phyloP scores from a whole-genome alignment of 257 asterid species.

The Solanum peruvianum region DNA sequence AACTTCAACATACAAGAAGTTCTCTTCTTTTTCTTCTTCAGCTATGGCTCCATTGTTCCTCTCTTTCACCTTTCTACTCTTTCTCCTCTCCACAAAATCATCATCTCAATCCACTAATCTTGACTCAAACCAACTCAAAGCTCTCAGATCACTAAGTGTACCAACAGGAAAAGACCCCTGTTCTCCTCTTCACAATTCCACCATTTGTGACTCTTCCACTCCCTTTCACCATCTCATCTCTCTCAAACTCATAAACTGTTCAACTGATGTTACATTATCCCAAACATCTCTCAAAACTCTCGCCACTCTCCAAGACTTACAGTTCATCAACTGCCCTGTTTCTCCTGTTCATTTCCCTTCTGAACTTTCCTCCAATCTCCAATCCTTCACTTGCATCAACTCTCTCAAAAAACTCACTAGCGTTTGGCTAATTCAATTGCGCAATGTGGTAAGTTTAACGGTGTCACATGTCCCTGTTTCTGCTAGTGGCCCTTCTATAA shows the following conservation, averaged over 20 bases:
- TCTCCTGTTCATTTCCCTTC: conserved; percentile 56
- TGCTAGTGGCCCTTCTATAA: conserved; percentile 57
- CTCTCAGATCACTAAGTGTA: conserved; percentile 65
- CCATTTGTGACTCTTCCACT: conserved; percentile 50
- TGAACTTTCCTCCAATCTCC: conserved; percentile 49
- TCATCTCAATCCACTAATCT: conserved; percentile 39
- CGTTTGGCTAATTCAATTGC: conserved; percentile 52
- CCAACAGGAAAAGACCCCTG: conserved; percentile 71
- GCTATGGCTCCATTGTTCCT: not conserved
- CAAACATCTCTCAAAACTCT: conserved; percentile 64
- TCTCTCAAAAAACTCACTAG: conserved; percentile 70
- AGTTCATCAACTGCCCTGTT: conserved; percentile 67
- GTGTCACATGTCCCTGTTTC: conserved; percentile 38
- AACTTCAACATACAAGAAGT: not conserved
- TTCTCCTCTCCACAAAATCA: conserved; percentile 9
- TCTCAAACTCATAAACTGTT: conserved; percentile 71
- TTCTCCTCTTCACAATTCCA: conserved; percentile 33
- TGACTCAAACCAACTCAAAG: conserved; percentile 71
- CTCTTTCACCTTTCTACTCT: conserved; percentile 1
- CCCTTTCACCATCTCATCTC: conserved; percentile 83
- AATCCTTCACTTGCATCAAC: conserved; percentile 50
- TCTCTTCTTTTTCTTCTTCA: not conserved
- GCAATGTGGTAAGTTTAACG: conserved; percentile 42
- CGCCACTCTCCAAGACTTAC: conserved; percentile 50
- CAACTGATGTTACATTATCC: conserved; percentile 60